Conservation (phyloP, 1,284 basidiomycete species). For the Leucocoprinus gongylophorus region DNA sequence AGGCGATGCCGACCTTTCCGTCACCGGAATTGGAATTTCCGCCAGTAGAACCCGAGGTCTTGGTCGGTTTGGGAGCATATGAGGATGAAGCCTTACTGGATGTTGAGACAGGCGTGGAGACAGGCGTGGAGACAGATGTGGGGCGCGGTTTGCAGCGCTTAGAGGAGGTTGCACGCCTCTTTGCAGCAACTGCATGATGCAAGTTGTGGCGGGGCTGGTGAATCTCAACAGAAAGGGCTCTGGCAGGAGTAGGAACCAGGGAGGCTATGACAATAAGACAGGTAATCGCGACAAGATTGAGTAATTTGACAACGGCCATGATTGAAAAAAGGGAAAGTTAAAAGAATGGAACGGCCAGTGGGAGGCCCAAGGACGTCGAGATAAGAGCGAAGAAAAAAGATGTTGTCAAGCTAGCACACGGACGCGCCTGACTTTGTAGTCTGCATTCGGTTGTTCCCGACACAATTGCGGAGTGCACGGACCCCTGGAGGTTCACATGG, state of each 20-base stretch:
- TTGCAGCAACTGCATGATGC: slow-evolving; percentile 25
- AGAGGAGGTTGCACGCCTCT: slow-evolving; percentile 36
- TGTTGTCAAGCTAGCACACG: background rate
- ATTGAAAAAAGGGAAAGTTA: slow-evolving; percentile 17
- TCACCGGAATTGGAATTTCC: background rate
- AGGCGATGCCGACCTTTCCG: slow-evolving; percentile 57
- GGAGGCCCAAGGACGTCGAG: slow-evolving; percentile 15
- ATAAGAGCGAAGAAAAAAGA: slow-evolving; percentile 4
- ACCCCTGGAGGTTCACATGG: background rate
- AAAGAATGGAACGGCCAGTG: slow-evolving; percentile 20
- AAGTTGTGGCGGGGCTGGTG: slow-evolving; percentile 37
- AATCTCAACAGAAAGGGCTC: slow-evolving; percentile 45
- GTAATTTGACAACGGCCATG: slow-evolving; percentile 48
- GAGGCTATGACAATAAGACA: slow-evolving; percentile 51
- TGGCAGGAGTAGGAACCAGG: slow-evolving; percentile 38
- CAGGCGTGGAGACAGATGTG: slow-evolving; percentile 20
- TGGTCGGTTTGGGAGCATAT: background rate
- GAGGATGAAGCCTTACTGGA: background rate
- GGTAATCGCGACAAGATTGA: slow-evolving; percentile 51
- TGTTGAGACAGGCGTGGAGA: slow-evolving; percentile 14
- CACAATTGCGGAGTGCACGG: slow-evolving; percentile 1
- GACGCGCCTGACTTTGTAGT: background rate
- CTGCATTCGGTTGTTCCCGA: slow-evolving; percentile 11
- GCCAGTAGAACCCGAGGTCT: background rate
- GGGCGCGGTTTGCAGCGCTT: slow-evolving; percentile 54